Conservation (phyloP, 202 grass and related monocot genomes). For the Saccharum hybrid region DNA sequence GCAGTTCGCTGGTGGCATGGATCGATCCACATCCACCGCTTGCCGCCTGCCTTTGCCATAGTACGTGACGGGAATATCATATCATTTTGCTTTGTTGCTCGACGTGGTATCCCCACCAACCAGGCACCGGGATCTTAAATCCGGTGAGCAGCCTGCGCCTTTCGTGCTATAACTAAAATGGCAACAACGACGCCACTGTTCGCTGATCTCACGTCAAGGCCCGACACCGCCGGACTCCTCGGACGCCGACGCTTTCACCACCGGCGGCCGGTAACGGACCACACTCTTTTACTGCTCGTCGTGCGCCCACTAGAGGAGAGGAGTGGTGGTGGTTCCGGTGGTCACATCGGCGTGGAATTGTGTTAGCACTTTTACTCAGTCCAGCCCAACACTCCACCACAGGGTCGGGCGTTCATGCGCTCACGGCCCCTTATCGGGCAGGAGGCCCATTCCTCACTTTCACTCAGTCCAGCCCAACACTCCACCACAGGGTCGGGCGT, state of each 20-base stretch:
- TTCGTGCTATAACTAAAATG: constrained; percentile 36
- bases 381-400: too few species aligned
- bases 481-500: too few species aligned
- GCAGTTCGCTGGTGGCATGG: constrained; percentile 36
- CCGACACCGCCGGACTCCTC: constrained; percentile 24
- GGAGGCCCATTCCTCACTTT: too few species aligned
- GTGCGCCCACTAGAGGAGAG: constrained; percentile 29
- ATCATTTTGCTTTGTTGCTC: constrained; percentile 1
- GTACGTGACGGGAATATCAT: constrained; percentile 25
- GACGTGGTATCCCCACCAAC: constrained; percentile 55
- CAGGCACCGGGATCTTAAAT: constrained; percentile 32
- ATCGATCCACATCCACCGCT: neutral
- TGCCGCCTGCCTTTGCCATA: constrained; percentile 17
- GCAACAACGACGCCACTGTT: neutral
- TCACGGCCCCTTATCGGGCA: too few species aligned
- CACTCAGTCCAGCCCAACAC: too few species aligned
- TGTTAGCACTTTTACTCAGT: too few species aligned
- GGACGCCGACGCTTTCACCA: constrained; percentile 28
- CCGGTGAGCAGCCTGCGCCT: constrained; percentile 45
- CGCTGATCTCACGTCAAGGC: constrained; percentile 30
- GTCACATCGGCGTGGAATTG: constrained; percentile 45
- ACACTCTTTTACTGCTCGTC: neutral
- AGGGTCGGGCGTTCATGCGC: too few species aligned
- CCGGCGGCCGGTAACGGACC: neutral
- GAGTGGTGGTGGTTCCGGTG: constrained; percentile 45